Percentiles rank a stretch among this genome's conserved stretches.
These are phyloP conservation scores for Trichoderma oligosporum DNA, from an alignment of 2,329 filamentous ascomycete species.

Conservation along the genomic window DNA sequence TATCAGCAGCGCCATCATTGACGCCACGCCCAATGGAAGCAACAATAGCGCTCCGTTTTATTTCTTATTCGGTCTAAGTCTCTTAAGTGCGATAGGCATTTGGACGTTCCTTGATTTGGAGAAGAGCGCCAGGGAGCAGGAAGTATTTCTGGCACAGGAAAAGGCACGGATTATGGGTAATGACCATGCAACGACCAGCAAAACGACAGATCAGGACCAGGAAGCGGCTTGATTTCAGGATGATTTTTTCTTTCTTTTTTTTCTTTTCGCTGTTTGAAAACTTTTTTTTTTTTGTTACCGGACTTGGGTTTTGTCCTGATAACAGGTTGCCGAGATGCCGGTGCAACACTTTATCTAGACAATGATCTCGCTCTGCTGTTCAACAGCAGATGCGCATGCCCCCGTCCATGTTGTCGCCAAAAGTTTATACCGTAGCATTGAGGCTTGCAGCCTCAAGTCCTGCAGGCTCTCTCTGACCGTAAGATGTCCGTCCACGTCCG, in stretches of 20 bases:
- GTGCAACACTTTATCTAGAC: conserved; percentile 16
- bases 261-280: background rate
- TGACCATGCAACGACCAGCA: conserved; percentile 2
- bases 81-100: conserved; percentile 52
- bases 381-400: conserved; percentile 15
- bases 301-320: background rate
- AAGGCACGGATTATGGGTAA: conserved; percentile 21
- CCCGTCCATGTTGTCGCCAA: background rate
- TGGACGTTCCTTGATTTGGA: conserved; percentile 56
- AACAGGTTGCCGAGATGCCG: conserved; percentile 4
- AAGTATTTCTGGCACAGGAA: conserved; percentile 46
- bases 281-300: background rate
- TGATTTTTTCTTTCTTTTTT: background rate
- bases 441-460: background rate
- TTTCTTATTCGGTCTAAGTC: conserved; percentile 57
- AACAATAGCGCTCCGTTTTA: conserved; percentile 63
- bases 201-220: background rate
- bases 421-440: background rate
- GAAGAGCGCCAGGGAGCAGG: conserved; percentile 58
- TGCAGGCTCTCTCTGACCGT: background rate
- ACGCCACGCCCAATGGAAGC: conserved; percentile 49
- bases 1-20: conserved; percentile 66
- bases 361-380: conserved; percentile 18
- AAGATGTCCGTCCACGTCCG: too few species aligned
- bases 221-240: background rate